Evolutionary conservation across 192 early-diverging fungal species (phyloP).

Genomic region (Spizellomyces punctatus): DNA sequence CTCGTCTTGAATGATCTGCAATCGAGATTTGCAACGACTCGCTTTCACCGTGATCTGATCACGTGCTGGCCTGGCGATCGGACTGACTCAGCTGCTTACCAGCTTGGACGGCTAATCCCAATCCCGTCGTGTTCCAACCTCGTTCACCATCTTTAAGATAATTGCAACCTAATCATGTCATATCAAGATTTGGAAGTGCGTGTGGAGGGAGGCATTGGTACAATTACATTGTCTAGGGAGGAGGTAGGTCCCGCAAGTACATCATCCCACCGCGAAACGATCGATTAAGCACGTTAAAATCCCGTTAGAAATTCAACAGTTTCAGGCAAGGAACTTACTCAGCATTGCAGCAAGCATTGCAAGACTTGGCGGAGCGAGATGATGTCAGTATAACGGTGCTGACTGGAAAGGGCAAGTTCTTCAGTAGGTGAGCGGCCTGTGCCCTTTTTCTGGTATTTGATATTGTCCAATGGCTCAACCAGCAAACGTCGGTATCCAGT

Average conservation of each 20-base stretch:
- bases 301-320: constrained; percentile 27
- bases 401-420: constrained; percentile 43
- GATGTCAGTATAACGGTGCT: constrained; percentile 33
- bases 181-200: constrained; percentile 11
- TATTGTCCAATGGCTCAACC: background rate
- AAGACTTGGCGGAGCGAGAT: background rate
- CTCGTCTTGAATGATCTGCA: background rate
- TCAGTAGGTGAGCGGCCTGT: constrained; percentile 26
- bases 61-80: too few relatives aligned
- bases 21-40: too few relatives aligned
- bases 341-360: constrained; percentile 23
- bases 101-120: too few relatives aligned
- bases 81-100: too few relatives aligned
- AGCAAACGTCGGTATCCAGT: background rate
- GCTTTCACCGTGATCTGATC: too few relatives aligned
- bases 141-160: background rate
- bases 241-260: background rate
- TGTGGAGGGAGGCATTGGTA: constrained; percentile 15
- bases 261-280: background rate
- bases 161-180: background rate
- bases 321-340: constrained; percentile 26
- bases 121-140: background rate
- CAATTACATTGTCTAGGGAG: constrained; percentile 12
- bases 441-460: background rate
- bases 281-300: background rate